phyloP scores from a whole-genome alignment of 2,329 filamentous ascomycete species.

The Arachnomyces sp. region DNA sequence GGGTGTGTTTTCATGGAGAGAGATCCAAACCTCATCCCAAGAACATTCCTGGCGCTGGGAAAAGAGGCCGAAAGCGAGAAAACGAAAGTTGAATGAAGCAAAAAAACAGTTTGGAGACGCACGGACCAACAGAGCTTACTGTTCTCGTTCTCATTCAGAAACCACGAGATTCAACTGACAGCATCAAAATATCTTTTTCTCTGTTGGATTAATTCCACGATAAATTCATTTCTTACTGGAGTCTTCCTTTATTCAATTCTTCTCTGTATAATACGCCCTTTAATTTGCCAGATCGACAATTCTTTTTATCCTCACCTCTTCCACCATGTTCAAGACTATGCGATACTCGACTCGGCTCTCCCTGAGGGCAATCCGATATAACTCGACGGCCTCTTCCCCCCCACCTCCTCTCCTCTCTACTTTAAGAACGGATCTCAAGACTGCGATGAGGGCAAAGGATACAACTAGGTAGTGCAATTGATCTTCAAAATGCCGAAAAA shows the following conservation, averaged over 20 bases:
- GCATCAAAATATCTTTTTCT: too few relatives aligned
- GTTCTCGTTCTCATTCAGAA: too few relatives aligned
- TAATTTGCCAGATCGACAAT: too few relatives aligned
- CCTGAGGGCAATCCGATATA: constrained; percentile 27
- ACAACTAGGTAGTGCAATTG: constrained; percentile 30
- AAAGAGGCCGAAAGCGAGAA: neutral
- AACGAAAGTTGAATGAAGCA: constrained; percentile 4
- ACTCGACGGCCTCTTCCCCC: constrained; percentile 29
- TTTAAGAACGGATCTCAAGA: constrained; percentile 40
- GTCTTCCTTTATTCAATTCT: neutral
- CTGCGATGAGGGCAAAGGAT: constrained; percentile 44
- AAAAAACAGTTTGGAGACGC: constrained; percentile 15
- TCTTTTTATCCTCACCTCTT: neutral
- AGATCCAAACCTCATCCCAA: too few relatives aligned
- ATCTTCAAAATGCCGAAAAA: constrained; percentile 3
- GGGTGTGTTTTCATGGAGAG: neutral
- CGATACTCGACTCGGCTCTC: constrained; percentile 20
- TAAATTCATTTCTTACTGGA: too few relatives aligned
- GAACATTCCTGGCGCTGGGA: too few relatives aligned
- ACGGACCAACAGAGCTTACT: constrained; percentile 25
- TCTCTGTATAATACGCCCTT: neutral
- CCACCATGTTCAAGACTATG: constrained; percentile 26
- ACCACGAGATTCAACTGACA: too few relatives aligned
- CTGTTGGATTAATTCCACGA: too few relatives aligned
- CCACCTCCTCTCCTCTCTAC: constrained; percentile 38